Conservation (phyloP, 345 rosid genomes). For the Salix suchowensis region DNA sequence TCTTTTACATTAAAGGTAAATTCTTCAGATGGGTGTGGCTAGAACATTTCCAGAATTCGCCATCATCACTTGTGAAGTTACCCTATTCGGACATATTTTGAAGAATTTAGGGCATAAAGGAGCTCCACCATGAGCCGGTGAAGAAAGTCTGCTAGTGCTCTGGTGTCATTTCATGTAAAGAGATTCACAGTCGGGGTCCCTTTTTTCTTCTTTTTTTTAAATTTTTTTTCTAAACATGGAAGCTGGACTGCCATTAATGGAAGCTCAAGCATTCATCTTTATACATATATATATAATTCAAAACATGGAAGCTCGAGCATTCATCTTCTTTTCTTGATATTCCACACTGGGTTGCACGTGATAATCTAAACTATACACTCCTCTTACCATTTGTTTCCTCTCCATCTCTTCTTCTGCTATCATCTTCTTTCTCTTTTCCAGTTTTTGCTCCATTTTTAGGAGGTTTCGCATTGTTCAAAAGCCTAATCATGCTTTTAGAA, state of each 20-base stretch:
- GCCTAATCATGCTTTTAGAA: background rate
- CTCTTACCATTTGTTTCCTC: too few relatives aligned
- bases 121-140: constrained; percentile 23
- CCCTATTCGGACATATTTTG: constrained; percentile 1
- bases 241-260: constrained; percentile 21
- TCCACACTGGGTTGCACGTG: too few relatives aligned
- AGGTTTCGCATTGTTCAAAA: background rate
- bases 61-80: background rate
- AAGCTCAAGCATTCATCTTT: constrained; percentile 6
- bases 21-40: constrained; percentile 12
- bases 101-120: constrained; percentile 23
- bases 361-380: too few relatives aligned
- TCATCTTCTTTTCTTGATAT: too few relatives aligned
- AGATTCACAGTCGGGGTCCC: constrained; percentile 5
- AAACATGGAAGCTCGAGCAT: too few relatives aligned
- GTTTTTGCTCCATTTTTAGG: background rate
- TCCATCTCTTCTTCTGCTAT: background rate
- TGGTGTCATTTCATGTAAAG: constrained; percentile 33
- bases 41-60: constrained; percentile 23
- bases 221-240: constrained; percentile 7
- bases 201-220: background rate
- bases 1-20: constrained; percentile 23
- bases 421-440: background rate
- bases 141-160: constrained; percentile 17
- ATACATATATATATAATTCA: background rate